Base-by-base conservation (phyloP, 345 rosid species). In the Bretschneidera sinensis region DNA sequence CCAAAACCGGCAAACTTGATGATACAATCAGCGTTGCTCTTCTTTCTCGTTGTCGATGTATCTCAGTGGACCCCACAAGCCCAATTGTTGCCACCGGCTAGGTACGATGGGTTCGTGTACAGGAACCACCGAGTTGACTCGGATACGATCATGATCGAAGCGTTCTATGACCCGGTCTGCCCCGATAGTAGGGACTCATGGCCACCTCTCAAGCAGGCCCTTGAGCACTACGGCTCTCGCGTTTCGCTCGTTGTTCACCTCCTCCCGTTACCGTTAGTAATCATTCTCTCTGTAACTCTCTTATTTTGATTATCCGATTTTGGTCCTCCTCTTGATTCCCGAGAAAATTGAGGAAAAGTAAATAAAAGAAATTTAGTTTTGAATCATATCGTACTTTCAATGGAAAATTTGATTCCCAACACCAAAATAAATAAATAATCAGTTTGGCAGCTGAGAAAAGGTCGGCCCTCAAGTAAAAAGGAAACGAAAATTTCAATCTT, bases 141-240 rank as follows among this genome's bases (percentile, higher is more conserved):
- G 13, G 81, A 83, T 55, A 43, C 91, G 55, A 69, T 92, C 62
- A 17, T 76, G 45, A 62, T 92, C 74, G 98, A 89, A 52, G 94
- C 97, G 17, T 92, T 81, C 81, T 77, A 76, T 53, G 98, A 92
- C 69, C 98, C 98, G 31, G 85, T 89, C 68, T 92, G 98, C 64
- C 83, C 97, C 21, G 96, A 89, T 57, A 85, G 94, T 78, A 72
- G 85, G 54, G 94, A 87, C 73, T 61, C 92, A 9, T 92, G 98
- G 98, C 81, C 84, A 25, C 79, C 96, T 47, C 83, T 92, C 67
- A 87, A 81, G 64, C 79, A 68, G 69, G 91, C 83, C 43, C 63
- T 89, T 39, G 65, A 72, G 23, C 50, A 74, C 74, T 89, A 92
- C 66, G 89, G 91, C 60, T 61, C 84, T 70, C 87, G 78, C 66